A percentile compares a stretch with the other conserved stretches of the same genome.
Conservation (phyloP, 805 yeast genomes). For the Kregervanrija fluxuum region DNA sequence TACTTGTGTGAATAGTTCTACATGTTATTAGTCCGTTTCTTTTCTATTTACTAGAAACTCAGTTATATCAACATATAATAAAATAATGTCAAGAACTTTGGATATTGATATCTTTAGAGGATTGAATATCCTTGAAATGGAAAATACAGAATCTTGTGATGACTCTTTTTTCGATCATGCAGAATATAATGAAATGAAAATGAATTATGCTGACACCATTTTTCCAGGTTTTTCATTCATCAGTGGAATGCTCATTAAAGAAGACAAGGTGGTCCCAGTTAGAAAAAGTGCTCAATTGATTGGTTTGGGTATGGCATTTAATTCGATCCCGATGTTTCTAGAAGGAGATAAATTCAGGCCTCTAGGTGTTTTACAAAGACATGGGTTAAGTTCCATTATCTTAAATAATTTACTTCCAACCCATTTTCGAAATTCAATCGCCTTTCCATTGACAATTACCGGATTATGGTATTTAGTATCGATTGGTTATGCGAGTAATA, state of each 20-base stretch:
- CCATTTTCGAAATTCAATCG: neutral
- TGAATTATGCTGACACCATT: constrained; percentile 16
- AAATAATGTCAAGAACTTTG: neutral
- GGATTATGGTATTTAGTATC: constrained; percentile 23
- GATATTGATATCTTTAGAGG: constrained; percentile 12
- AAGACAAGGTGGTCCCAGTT: constrained; percentile 6
- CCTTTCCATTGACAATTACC: constrained; percentile 11
- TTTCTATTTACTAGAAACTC: no score
- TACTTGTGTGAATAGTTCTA: no score
- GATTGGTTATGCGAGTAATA: constrained; percentile 17
- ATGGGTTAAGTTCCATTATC: constrained; percentile 13
- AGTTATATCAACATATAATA: no score
- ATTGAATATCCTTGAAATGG: constrained; percentile 15
- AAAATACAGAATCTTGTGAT: constrained; percentile 13
- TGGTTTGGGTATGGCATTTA: constrained; percentile 14
- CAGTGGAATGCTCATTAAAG: constrained; percentile 9
- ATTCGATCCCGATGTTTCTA: constrained; percentile 10
- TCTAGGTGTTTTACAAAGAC: constrained; percentile 17
- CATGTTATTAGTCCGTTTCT: no score
- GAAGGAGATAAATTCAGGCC: constrained; percentile 11
- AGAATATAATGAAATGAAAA: constrained; percentile 9
- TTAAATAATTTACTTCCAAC: constrained; percentile 6
- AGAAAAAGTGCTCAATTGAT: constrained; percentile 10
- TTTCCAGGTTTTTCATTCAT: constrained; percentile 17
- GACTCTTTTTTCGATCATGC: constrained; percentile 15